These are phyloP conservation scores for Brassica napus DNA, from an alignment of 345 rosid species.

Conservation along the genomic window DNA sequence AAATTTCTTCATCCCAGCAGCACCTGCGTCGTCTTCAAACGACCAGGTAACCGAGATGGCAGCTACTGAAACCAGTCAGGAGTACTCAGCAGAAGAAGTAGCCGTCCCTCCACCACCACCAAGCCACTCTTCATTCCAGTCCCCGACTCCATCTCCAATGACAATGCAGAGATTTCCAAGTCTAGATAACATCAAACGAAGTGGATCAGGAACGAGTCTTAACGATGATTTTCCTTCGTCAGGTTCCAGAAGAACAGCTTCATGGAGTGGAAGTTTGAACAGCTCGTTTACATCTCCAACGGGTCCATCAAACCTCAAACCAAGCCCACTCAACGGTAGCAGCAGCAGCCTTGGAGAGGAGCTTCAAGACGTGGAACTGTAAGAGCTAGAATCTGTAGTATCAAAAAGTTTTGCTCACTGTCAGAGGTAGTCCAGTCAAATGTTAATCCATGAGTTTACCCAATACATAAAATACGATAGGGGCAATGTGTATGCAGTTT, in stretches of 20 bases:
- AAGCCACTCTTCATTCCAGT: slow-evolving; percentile 40
- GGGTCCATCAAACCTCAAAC: slow-evolving; percentile 24
- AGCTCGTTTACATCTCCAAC: slow-evolving; percentile 45
- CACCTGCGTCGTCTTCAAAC: slow-evolving; percentile 43
- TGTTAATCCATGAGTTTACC: slow-evolving; percentile 39
- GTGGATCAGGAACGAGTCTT: slow-evolving; percentile 32
- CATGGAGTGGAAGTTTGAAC: slow-evolving; percentile 79
- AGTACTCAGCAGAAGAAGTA: slow-evolving; percentile 33
- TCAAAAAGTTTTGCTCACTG: slow-evolving; percentile 29
- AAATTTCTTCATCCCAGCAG: slow-evolving; percentile 78
- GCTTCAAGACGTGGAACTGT: slow-evolving; percentile 93
- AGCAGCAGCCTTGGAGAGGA: slow-evolving; percentile 72
- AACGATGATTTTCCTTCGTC: slow-evolving; percentile 37
- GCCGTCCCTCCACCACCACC: slow-evolving; percentile 26
- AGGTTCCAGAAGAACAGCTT: slow-evolving; percentile 67
- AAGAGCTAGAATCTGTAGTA: slow-evolving; percentile 28
- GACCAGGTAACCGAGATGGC: slow-evolving; percentile 54
- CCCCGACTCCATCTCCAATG: slow-evolving; percentile 44
- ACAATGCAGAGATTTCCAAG: slow-evolving; percentile 44
- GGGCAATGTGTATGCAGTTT: slow-evolving; percentile 29
- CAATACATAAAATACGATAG: slow-evolving; percentile 20
- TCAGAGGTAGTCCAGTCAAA: slow-evolving; percentile 25
- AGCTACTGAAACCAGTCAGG: slow-evolving; percentile 51
- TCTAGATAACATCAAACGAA: slow-evolving; percentile 58
- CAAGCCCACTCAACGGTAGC: slow-evolving; percentile 45